phyloP scores from a whole-genome alignment of 345 rosid genomes.

The Diplotaxis tenuifolia region DNA sequence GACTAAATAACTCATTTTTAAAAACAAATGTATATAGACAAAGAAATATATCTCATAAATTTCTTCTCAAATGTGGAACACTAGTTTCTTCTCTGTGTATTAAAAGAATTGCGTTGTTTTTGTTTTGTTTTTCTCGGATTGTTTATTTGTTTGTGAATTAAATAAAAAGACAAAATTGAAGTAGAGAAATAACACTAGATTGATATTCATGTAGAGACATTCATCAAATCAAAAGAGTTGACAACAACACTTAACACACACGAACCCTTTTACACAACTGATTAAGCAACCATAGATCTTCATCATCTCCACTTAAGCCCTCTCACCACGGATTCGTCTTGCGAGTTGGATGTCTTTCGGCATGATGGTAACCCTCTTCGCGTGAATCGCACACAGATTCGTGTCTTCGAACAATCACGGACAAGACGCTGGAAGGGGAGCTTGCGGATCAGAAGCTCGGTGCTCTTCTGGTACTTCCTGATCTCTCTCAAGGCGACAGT shows the following conservation, averaged over 20 bases:
- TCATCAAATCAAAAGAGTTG: not conserved
- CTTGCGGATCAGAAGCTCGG: slow-evolving; percentile 31
- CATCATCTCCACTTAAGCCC: slow-evolving; percentile 36
- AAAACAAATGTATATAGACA: not conserved
- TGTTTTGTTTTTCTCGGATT: not conserved
- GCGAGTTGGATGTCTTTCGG: slow-evolving; percentile 62
- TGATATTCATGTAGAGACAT: not conserved
- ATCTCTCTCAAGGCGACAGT: slow-evolving; percentile 31
- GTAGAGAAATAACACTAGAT: not conserved
- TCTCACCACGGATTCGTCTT: slow-evolving; percentile 59
- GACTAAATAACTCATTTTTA: not conserved
- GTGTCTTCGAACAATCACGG: slow-evolving; percentile 61
- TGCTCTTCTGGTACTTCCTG: slow-evolving; percentile 34
- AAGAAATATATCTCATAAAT: not conserved
- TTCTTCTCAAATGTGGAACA: too few species aligned
- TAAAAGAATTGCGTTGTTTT: too few species aligned
- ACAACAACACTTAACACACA: not conserved
- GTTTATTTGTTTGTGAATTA: not conserved
- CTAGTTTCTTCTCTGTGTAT: too few species aligned
- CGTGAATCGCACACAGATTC: slow-evolving; percentile 62
- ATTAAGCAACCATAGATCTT: not conserved
- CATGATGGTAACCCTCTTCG: slow-evolving; percentile 63
- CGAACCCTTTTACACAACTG: slow-evolving; percentile 2
- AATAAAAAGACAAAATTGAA: not conserved
- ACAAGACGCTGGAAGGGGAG: slow-evolving; percentile 33